Evolutionary conservation across 2,329 filamentous ascomycete species (phyloP), one percentile per base, ranked within the genome.

Genomic region (Pseudocercospora crystallina): DNA sequence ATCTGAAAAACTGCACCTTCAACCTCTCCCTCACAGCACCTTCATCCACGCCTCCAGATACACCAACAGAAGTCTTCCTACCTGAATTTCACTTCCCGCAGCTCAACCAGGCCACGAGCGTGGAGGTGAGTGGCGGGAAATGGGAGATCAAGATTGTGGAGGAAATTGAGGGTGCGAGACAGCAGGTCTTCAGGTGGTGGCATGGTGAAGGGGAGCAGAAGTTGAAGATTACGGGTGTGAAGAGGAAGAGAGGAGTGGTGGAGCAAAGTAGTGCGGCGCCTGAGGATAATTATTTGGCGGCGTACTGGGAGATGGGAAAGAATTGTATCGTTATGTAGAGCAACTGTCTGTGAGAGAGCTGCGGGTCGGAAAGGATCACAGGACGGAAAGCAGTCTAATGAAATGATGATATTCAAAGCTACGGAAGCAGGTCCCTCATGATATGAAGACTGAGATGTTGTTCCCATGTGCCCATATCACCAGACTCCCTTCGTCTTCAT

Each of bases 51-150:
- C 67, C 75, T 2, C 79, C 88, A 34, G 81, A 86, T 0, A 74
- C 76, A 1, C 90, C 90, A 0, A 97, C 92, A 0, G 80, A 90
- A 38, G 78, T 97, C 8, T 95, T 89, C 69, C 76, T 99, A 2
- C 94, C 94, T 0, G 89, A 91, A 49, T 96, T 89, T 65, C 94
- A 99, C 71, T 99, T 95, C 68, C 91, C 92, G 1, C 81, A 83
- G 46, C 45, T 53, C 13, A 49, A 45, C 15, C 81, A 86, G 41
- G 77, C 82, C 38, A 87, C 84, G 34, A 79, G 78, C 0, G 84
- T 99, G 3, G 80, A 86, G 47, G 87, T 90, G 26, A 89, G 83
- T 43, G 88, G 87, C 0, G 95, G 95, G 5, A 94, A 92, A 66
- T 99, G 91, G 91, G 84, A 86, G 60, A 89, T 97, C 54, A 84